A percentile compares a stretch with the other conserved stretches of the same genome.
Conservation (phyloP, 257 asterid species). For the Solanum chaucha region DNA sequence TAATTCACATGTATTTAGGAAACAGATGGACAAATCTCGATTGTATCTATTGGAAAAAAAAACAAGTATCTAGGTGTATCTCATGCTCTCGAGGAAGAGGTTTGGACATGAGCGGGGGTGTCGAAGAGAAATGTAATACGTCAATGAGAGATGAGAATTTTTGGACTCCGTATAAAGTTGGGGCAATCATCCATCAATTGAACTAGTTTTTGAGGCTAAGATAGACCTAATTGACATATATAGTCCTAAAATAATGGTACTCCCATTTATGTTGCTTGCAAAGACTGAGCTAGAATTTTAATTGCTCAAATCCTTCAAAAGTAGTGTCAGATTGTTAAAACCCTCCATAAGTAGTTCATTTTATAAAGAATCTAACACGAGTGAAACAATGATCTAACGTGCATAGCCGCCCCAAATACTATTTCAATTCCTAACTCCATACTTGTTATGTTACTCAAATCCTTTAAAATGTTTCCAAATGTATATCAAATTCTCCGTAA, state of each 20-base stretch:
- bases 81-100: too few species aligned
- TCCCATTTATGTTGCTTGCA: background rate
- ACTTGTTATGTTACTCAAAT: background rate
- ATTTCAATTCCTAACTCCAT: background rate
- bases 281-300: background rate
- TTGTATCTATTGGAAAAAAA: background rate
- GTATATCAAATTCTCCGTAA: background rate
- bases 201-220: background rate
- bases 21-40: background rate
- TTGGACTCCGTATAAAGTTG: too few species aligned
- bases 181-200: too few species aligned
- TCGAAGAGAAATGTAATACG: too few species aligned
- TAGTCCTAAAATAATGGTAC: background rate
- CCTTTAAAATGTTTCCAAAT: background rate
- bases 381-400: fast-evolving
- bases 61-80: background rate
- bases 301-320: background rate
- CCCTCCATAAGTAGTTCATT: background rate
- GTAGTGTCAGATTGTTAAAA: background rate
- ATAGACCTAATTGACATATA: background rate
- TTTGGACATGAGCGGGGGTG: too few species aligned
- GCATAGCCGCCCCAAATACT: fast-evolving
- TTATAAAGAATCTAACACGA: background rate
- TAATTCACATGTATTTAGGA: too few species aligned
- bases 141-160: background rate